Conservation (phyloP, 2,329 filamentous ascomycete genomes). For the Colletotrichum sp. region DNA sequence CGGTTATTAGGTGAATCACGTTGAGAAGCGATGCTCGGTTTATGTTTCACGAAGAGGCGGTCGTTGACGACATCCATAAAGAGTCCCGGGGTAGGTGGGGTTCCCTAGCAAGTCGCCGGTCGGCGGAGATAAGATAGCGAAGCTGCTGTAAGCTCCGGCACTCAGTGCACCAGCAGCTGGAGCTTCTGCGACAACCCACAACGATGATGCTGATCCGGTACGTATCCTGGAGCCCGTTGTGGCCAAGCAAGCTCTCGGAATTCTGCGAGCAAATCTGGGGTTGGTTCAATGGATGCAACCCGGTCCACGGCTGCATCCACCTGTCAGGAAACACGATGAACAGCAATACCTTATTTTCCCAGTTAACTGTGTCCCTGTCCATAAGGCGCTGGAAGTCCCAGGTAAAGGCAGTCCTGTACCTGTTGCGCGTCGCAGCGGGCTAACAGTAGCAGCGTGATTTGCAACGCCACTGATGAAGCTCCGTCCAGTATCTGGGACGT, state of each 20-base stretch:
- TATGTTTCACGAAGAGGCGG: constrained; percentile 9
- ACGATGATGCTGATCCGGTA: background rate
- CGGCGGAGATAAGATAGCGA: constrained; percentile 21
- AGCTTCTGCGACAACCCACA: background rate
- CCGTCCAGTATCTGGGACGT: background rate
- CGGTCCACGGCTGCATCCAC: background rate
- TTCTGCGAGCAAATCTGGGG: constrained; percentile 2
- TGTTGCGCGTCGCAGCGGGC: background rate
- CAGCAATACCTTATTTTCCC: background rate
- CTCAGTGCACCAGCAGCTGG: background rate
- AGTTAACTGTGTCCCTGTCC: background rate
- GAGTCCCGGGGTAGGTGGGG: constrained; percentile 12
- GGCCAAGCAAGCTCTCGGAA: background rate
- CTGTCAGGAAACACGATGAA: background rate
- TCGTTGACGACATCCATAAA: constrained; percentile 21
- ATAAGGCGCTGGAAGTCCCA: background rate
- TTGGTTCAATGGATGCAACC: constrained; percentile 9
- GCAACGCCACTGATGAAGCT: background rate
- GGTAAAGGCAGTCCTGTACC: background rate
- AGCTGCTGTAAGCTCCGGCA: constrained; percentile 14
- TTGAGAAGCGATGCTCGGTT: background rate
- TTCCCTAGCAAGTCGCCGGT: background rate
- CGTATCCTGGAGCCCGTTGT: background rate
- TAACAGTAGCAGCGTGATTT: background rate
- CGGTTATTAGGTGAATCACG: background rate